These are phyloP conservation scores for Scolecobasidium constrictum DNA, from an alignment of 2,329 filamentous ascomycete species.

Conservation along the genomic window DNA sequence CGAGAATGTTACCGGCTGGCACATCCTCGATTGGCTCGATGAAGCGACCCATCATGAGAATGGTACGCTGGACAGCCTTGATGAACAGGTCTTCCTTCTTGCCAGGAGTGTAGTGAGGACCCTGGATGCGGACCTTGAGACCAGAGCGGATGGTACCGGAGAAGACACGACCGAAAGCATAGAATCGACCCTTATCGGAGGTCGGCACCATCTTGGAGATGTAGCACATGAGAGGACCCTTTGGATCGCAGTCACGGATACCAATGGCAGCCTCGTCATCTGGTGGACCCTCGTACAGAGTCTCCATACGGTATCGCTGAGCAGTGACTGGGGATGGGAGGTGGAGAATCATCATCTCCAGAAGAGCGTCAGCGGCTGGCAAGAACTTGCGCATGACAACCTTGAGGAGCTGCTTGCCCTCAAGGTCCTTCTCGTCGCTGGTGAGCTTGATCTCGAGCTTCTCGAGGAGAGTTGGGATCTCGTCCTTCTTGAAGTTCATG, in stretches of 20 bases:
- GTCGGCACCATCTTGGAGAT: slow-evolving; percentile 99
- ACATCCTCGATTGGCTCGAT: slow-evolving; percentile 98
- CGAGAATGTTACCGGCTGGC: slow-evolving; percentile 98
- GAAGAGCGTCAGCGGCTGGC: slow-evolving; percentile 89
- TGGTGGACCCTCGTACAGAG: slow-evolving; percentile 91
- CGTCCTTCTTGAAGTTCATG: slow-evolving; percentile 98
- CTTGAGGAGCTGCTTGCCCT: slow-evolving; percentile 98
- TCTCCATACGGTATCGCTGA: slow-evolving; percentile 96
- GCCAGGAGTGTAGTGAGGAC: slow-evolving; percentile 94
- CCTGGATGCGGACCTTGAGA: slow-evolving; percentile 99
- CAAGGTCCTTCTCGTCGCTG: slow-evolving; percentile 77
- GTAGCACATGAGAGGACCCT: slow-evolving; percentile 99
- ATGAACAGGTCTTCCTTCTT: slow-evolving; percentile 99
- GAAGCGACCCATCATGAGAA: slow-evolving; percentile 99
- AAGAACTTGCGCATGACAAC: slow-evolving; percentile 98
- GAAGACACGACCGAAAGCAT: slow-evolving; percentile 99
- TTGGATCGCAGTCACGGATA: slow-evolving; percentile 97
- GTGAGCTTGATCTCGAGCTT: slow-evolving; percentile 94
- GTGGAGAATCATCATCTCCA: slow-evolving; percentile 99
- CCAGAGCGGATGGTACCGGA: slow-evolving; percentile 94
- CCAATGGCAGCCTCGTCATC: slow-evolving; percentile 89
- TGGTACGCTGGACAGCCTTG: slow-evolving; percentile 99
- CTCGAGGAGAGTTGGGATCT: slow-evolving; percentile 68
- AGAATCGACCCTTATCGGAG: slow-evolving; percentile 99
- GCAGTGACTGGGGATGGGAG: slow-evolving; percentile 91